Evolutionary conservation across 805 yeast species (phyloP).

Genomic region (Myxozyma mucilagina): DNA sequence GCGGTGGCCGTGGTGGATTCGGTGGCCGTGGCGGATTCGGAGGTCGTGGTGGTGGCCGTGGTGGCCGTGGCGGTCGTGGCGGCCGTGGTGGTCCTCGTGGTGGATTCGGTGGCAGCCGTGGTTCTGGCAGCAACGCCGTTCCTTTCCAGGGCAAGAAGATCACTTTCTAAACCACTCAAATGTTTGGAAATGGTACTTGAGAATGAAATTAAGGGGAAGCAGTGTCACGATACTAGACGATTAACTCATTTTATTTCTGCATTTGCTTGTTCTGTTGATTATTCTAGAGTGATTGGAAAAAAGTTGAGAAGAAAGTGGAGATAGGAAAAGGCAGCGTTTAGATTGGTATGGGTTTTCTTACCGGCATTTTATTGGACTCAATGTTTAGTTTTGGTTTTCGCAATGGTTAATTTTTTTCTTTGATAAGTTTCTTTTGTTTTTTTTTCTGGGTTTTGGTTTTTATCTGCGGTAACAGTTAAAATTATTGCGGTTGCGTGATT

Average conservation of each 20-base stretch:
- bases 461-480: too few species aligned
- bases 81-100: conserved; percentile 39
- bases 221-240: conserved; percentile 6
- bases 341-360: background rate
- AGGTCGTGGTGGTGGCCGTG: conserved; percentile 44
- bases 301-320: background rate
- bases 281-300: background rate
- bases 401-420: background rate
- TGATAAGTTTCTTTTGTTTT: background rate
- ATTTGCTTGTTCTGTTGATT: background rate
- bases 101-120: conserved; percentile 40
- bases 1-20: conserved; percentile 44
- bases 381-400: background rate
- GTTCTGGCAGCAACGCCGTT: conserved; percentile 41
- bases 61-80: conserved; percentile 7
- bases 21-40: conserved; percentile 47
- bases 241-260: background rate
- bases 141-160: conserved; percentile 70
- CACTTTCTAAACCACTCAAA: conserved; percentile 37
- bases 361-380: background rate
- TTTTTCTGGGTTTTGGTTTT: background rate
- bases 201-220: background rate
- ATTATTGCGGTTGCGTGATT: background rate
- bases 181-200: too few species aligned
- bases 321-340: background rate